Percentiles rank a stretch among this genome's conserved stretches.
Conservation (phyloP, 1,284 basidiomycete species). For the Heliocybe sulcata region DNA sequence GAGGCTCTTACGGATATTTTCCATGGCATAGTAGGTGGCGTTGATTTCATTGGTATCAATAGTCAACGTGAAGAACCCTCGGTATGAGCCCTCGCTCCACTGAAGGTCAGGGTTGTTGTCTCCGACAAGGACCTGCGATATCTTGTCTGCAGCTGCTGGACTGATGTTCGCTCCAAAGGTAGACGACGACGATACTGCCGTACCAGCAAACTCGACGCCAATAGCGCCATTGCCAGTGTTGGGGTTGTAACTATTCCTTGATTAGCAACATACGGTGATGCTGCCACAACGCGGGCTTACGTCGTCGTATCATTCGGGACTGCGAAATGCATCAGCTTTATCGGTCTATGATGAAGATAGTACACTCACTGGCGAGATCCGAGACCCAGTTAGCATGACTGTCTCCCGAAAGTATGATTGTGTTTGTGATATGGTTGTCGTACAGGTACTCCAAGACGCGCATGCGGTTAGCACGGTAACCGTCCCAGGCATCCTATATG, state of each 20-base stretch:
- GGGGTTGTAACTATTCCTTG: slow-evolving; percentile 39
- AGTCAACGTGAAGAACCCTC: slow-evolving; percentile 56
- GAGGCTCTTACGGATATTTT: slow-evolving; percentile 36
- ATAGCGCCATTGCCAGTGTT: slow-evolving; percentile 45
- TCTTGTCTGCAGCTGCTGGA: slow-evolving; percentile 32
- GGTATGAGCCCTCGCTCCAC: slow-evolving; percentile 58
- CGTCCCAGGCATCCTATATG: slow-evolving; percentile 54
- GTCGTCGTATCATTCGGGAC: slow-evolving; percentile 43
- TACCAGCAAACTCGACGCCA: slow-evolving; percentile 64
- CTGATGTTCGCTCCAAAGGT: slow-evolving; percentile 38
- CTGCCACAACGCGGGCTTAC: slow-evolving; percentile 13
- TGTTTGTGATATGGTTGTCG: slow-evolving; percentile 47
- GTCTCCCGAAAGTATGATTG: slow-evolving; percentile 55
- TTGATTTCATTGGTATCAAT: slow-evolving; percentile 37
- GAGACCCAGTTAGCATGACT: slow-evolving; percentile 62
- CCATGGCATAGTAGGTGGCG: slow-evolving; percentile 57
- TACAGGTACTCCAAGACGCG: slow-evolving; percentile 52
- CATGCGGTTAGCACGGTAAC: slow-evolving; percentile 50
- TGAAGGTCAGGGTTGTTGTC: slow-evolving; percentile 52
- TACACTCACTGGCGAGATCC: slow-evolving; percentile 42
- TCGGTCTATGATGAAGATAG: background rate
- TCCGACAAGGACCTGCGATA: slow-evolving; percentile 32
- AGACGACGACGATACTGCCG: slow-evolving; percentile 51
- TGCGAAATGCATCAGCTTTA: slow-evolving; percentile 11
- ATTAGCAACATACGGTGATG: background rate